Evolutionary conservation across 495 filamentous ascomycete genomes (phyloP).

Genomic region (Physcia stellaris): DNA sequence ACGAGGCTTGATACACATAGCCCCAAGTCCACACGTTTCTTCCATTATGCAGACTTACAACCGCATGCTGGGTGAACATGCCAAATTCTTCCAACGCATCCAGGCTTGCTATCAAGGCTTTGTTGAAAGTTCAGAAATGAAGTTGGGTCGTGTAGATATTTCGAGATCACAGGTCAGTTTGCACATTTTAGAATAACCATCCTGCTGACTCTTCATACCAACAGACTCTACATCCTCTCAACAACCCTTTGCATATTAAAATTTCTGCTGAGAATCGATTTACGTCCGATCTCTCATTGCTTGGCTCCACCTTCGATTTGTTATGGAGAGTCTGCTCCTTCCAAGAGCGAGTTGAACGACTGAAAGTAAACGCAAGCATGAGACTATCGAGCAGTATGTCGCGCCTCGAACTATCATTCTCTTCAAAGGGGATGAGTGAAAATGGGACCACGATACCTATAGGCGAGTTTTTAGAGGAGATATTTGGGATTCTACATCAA

Average conservation of each 20-base stretch:
- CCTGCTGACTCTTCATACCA: no score
- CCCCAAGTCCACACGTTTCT: background rate
- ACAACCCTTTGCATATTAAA: conserved; percentile 43
- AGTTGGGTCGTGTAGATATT: no score
- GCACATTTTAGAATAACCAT: no score
- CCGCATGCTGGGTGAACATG: no score
- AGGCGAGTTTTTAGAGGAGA: conserved; percentile 28
- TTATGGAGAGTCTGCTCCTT: conserved; percentile 28
- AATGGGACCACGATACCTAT: conserved; percentile 49
- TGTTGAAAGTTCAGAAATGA: no score
- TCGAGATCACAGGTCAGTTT: no score
- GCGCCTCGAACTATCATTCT: conserved; percentile 53
- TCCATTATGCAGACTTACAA: conserved; percentile 5
- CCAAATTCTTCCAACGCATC: no score
- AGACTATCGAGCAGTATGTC: conserved; percentile 50
- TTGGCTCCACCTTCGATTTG: conserved; percentile 39
- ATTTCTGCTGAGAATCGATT: conserved; percentile 18
- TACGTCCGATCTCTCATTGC: conserved; percentile 12
- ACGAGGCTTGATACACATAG: conserved; percentile 7
- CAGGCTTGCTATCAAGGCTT: no score
- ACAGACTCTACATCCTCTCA: conserved; percentile 51
- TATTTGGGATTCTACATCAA: conserved; percentile 8
- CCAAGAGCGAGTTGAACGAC: conserved; percentile 13
- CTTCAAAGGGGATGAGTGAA: no score
- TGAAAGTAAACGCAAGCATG: conserved; percentile 23